These are phyloP conservation scores for Komagataella populi DNA, from an alignment of 805 yeast genomes.

Conservation along the genomic window DNA sequence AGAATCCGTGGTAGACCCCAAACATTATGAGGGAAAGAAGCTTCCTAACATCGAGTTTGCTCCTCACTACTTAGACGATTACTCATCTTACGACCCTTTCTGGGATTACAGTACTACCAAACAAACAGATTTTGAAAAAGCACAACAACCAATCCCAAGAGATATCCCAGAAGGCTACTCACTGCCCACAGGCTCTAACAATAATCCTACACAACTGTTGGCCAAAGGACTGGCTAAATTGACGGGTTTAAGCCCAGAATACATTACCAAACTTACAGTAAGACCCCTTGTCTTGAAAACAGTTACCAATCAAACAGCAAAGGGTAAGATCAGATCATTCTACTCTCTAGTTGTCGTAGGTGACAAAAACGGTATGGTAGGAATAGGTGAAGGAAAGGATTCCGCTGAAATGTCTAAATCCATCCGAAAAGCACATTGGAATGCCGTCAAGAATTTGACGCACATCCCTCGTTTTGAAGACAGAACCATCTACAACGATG, in stretches of 20 bases:
- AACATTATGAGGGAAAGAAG: slow-evolving; percentile 34
- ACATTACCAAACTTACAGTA: slow-evolving; percentile 45
- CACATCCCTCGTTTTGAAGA: slow-evolving; percentile 80
- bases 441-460: slow-evolving; percentile 75
- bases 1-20: slow-evolving; percentile 60
- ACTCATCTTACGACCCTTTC: slow-evolving; percentile 53
- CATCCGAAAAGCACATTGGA: slow-evolving; percentile 77
- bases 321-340: slow-evolving; percentile 77
- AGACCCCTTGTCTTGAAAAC: slow-evolving; percentile 62
- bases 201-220: slow-evolving; percentile 14
- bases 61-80: slow-evolving; percentile 62
- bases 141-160: slow-evolving; percentile 5
- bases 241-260: slow-evolving; percentile 53
- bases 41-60: slow-evolving; percentile 40
- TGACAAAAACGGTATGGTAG: slow-evolving; percentile 85
- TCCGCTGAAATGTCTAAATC: slow-evolving; percentile 66
- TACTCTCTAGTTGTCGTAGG: slow-evolving; percentile 86
- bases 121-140: slow-evolving; percentile 3
- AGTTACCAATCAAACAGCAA: slow-evolving; percentile 83
- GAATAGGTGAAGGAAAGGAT: slow-evolving; percentile 91
- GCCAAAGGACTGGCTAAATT: slow-evolving; percentile 43
- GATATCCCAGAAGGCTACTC: slow-evolving; percentile 4
- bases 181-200: slow-evolving; percentile 1
- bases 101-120: slow-evolving; percentile 43
- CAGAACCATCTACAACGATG: slow-evolving; percentile 78